Percentiles rank a stretch among this genome's conserved stretches.
phyloP scores from a whole-genome alignment of 2,329 filamentous ascomycete genomes.

The Scedosporium apiospermum region DNA sequence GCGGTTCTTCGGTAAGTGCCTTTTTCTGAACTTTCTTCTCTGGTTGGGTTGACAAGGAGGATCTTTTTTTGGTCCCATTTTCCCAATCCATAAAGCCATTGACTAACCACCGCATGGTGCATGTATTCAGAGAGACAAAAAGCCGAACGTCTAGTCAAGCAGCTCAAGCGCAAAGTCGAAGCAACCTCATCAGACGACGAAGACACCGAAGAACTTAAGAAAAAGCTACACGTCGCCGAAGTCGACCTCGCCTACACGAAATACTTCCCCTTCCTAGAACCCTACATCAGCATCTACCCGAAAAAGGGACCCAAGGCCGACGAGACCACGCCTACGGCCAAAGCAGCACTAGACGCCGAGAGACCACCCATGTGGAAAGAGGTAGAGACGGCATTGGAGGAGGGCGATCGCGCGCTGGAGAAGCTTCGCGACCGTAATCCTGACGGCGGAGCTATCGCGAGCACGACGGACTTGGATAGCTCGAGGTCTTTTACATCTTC shows the following conservation, averaged over 20 bases:
- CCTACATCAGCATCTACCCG: constrained; percentile 58
- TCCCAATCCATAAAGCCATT: neutral
- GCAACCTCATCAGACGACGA: constrained; percentile 35
- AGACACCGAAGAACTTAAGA: constrained; percentile 41
- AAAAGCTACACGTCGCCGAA: constrained; percentile 56
- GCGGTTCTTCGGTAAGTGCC: constrained; percentile 63
- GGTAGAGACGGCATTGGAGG: constrained; percentile 55
- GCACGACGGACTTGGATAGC: constrained; percentile 11
- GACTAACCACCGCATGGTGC: constrained; percentile 6
- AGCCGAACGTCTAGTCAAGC: constrained; percentile 56
- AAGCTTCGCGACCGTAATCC: constrained; percentile 41
- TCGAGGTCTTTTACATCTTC: neutral
- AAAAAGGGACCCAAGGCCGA: constrained; percentile 22
- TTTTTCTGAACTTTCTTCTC: neutral
- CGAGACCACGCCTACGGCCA: constrained; percentile 28
- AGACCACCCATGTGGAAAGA: constrained; percentile 56
- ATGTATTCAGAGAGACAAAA: constrained; percentile 56
- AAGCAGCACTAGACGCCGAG: constrained; percentile 33
- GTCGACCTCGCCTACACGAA: constrained; percentile 69
- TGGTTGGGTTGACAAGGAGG: neutral
- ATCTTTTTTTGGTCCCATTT: neutral
- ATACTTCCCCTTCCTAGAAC: constrained; percentile 61
- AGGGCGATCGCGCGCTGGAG: constrained; percentile 42
- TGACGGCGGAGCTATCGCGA: neutral
- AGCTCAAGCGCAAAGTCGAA: constrained; percentile 49